These are phyloP conservation scores for Auriscalpium orientale DNA, from an alignment of 768 basidiomycete species.

Conservation along the genomic window DNA sequence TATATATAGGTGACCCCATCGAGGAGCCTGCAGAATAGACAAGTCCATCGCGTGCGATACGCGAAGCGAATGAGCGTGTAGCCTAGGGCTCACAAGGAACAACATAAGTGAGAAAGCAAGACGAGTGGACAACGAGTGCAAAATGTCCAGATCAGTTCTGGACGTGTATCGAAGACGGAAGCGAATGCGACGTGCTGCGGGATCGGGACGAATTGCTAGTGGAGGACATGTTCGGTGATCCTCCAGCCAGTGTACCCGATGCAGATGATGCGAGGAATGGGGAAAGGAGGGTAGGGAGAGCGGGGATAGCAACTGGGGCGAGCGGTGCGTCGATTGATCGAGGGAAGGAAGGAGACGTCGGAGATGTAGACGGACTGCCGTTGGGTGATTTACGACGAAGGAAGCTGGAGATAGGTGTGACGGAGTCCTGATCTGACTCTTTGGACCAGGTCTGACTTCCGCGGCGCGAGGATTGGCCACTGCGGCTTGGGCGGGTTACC, in stretches of 20 bases:
- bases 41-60: no score
- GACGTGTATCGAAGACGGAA: no score
- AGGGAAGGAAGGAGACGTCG: slow-evolving; percentile 40
- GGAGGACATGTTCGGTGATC: not conserved
- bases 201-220: no score
- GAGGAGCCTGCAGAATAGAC: no score
- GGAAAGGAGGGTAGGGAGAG: slow-evolving; percentile 46
- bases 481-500: slow-evolving; percentile 5
- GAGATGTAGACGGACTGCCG: slow-evolving; percentile 54
- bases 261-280: slow-evolving; percentile 19
- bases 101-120: no score
- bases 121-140: no score
- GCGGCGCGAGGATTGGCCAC: slow-evolving; percentile 11
- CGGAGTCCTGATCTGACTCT: slow-evolving; percentile 22
- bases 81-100: no score
- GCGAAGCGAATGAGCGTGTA: no score
- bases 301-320: slow-evolving; percentile 56
- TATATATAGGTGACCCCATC: no score
- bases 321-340: slow-evolving; percentile 26
- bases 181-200: no score
- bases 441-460: slow-evolving; percentile 19
- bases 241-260: not conserved
- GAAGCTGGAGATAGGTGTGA: slow-evolving; percentile 72
- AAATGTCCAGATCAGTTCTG: no score
- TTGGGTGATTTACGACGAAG: slow-evolving; percentile 75